Evolutionary conservation across 345 rosid genomes (phyloP).

Genomic region (Populus deltoides): DNA sequence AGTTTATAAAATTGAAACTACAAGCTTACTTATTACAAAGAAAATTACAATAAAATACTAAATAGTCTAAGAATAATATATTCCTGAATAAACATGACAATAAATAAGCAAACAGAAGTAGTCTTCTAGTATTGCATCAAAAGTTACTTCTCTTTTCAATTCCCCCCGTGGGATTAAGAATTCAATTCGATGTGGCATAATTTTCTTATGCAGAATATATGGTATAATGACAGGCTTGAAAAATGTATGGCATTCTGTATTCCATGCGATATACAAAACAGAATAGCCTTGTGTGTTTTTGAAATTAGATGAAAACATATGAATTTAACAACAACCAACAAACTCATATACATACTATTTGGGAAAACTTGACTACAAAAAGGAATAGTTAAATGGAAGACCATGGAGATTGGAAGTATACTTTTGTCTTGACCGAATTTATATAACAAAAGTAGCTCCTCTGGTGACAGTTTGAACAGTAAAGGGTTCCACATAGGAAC

Average conservation of each 20-base stretch:
- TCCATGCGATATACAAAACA: not conserved
- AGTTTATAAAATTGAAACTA: too few relatives aligned
- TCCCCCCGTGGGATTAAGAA: not conserved
- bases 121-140: not conserved
- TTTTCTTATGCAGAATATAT: not conserved
- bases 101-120: not conserved
- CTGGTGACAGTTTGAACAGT: constrained; percentile 69
- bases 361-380: not conserved
- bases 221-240: not conserved
- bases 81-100: not conserved
- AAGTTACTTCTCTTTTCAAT: not conserved
- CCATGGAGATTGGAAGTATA: constrained; percentile 22
- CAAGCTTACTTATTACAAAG: too few relatives aligned
- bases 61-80: not conserved
- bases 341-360: not conserved
- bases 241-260: not conserved
- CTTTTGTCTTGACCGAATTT: constrained; percentile 91
- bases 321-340: not conserved
- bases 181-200: not conserved
- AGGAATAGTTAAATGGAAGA: not conserved
- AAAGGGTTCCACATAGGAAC: constrained; percentile 95
- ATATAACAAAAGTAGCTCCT: constrained; percentile 75
- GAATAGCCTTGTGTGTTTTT: not conserved
- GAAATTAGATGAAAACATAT: not conserved
- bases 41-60: not conserved